A percentile compares a stretch with the other conserved stretches of the same genome.
These are phyloP conservation scores for Leucogyrophana mollusca DNA, from an alignment of 768 basidiomycete genomes.

Conservation along the genomic window DNA sequence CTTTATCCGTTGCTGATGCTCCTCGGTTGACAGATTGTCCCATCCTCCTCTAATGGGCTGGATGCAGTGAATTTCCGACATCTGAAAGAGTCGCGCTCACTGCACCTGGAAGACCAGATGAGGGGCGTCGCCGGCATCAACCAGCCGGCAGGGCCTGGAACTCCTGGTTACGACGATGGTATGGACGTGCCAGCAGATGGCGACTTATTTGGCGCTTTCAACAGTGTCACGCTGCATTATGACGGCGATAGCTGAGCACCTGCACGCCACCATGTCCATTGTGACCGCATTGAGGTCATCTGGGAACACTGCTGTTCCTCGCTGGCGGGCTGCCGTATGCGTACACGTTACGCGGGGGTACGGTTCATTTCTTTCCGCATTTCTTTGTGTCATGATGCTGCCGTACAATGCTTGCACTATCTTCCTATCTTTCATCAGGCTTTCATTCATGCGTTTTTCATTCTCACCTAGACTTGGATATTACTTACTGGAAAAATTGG, in stretches of 20 bases:
- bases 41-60: constrained; percentile 65
- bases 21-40: constrained; percentile 64
- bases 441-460: too few relatives aligned
- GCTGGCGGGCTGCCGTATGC: too few relatives aligned
- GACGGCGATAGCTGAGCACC: constrained; percentile 58
- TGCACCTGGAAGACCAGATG: constrained; percentile 80
- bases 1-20: constrained; percentile 17
- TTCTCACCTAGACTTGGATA: too few relatives aligned
- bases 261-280: too few relatives aligned
- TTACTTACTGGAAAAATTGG: constrained; percentile 11
- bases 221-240: constrained; percentile 85
- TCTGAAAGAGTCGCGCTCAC: constrained; percentile 85
- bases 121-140: constrained; percentile 34
- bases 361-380: too few relatives aligned
- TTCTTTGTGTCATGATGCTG: too few relatives aligned
- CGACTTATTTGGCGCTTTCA: constrained; percentile 86
- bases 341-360: too few relatives aligned
- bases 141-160: constrained; percentile 28
- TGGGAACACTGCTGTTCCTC: too few relatives aligned
- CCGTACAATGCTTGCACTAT: too few relatives aligned
- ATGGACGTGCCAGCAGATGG: constrained; percentile 43
- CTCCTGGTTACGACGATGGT: constrained; percentile 43
- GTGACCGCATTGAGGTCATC: too few relatives aligned
- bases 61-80: constrained; percentile 91
- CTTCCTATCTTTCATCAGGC: too few relatives aligned